These are phyloP conservation scores for Syzygium oleosum DNA, from an alignment of 345 rosid genomes.

Conservation along the genomic window DNA sequence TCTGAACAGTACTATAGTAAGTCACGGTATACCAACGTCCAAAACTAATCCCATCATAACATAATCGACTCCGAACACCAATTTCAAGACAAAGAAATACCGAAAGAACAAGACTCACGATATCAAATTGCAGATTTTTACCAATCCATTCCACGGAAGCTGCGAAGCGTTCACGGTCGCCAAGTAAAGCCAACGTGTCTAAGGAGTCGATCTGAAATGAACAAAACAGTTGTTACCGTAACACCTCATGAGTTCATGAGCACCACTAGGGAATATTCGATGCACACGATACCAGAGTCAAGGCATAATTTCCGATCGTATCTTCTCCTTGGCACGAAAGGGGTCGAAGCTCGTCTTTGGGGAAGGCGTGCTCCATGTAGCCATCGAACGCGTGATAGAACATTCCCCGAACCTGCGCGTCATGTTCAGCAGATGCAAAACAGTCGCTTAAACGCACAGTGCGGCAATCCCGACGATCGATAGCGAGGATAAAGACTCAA, in stretches of 20 bases:
- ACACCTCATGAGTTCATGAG: neutral
- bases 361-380: conserved; percentile 94
- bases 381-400: conserved; percentile 98
- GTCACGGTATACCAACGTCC: neutral
- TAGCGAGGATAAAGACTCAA: neutral
- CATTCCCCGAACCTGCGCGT: conserved; percentile 78
- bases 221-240: neutral
- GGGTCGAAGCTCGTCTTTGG: conserved; percentile 86
- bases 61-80: neutral
- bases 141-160: conserved; percentile 95
- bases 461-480: neutral
- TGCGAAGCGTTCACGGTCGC: conserved; percentile 63
- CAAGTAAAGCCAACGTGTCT: conserved; percentile 86
- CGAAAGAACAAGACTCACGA: conserved; percentile 62
- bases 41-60: neutral
- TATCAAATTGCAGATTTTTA: conserved; percentile 94
- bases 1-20: neutral
- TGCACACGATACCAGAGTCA: conserved; percentile 51
- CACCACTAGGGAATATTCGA: neutral
- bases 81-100: conserved; percentile 8
- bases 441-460: neutral
- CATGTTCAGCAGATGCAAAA: neutral
- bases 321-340: conserved; percentile 91
- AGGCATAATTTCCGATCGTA: conserved; percentile 90
- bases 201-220: conserved; percentile 76